Base-by-base conservation (phyloP, 2,329 filamentous ascomycete species). In the Clarireedia paspali region DNA sequence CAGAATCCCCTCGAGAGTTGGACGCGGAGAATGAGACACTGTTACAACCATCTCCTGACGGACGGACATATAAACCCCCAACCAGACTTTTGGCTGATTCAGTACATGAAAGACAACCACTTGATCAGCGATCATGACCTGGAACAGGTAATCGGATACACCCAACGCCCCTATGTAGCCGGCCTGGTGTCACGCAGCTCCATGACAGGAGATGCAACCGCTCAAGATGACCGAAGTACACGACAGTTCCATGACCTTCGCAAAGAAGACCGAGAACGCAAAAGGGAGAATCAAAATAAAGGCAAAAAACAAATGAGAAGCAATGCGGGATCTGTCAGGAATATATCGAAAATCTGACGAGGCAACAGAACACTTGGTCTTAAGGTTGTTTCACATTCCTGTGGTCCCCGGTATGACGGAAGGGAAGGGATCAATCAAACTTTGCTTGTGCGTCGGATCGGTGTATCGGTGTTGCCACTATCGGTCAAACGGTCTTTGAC, bases 21-120 rank as follows among this genome's bases (percentile, higher is more conserved):
- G 64, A 34, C 27, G 0, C 17, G 59, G 1, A 73, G 80, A 2
- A 77, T 83, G 76, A 30, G 64, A 3, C 81, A 84, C 60, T 77
- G 82, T 50, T 71, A 67, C 0, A 55, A 56, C 0, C 80, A 83
- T 53, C 64, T 12, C 42, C 66, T 3, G 67, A 58, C 0, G 54
- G 62, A 5, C 62, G 55, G 6, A 61, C 50, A 0, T 54, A 47
- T 0, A 27, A 7, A 7, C 2, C 27, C 59, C 0, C 17, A 72
- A 1, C 72, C 70, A 2, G 77, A 80, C 55, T 74, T 71, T 47
- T 60, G 57, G 30, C 62, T 78, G 24, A 59, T 77, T 15, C 57
- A 72, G 6, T 72, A 79, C 60, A 42, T 77, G 50, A 34, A 60
- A 15, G 15, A 59, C 0, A 47, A 66, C 1, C 46, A 60, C 0